Base-by-base conservation (phyloP, 805 yeast species). In the Lachancea sp. region DNA sequence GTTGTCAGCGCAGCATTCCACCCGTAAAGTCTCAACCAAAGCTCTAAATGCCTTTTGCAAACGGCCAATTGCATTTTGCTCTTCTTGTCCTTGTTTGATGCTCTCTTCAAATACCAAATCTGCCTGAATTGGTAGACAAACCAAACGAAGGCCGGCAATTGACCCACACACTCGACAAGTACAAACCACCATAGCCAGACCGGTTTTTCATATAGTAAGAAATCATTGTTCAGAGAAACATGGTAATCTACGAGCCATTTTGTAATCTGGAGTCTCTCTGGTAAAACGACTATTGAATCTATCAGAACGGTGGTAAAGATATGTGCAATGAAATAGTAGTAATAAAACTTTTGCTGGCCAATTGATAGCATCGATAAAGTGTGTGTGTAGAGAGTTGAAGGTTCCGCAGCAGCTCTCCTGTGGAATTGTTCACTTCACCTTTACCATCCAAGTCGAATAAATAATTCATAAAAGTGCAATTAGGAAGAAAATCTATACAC, bases 1-100 rank as follows among this genome's bases (percentile, higher is more conserved):
- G 96, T 87, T 4, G 96, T 87, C 38, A 83, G 65, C 3, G 81
- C 66, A 0, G 97, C 97, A 54, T 86, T 87, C 51, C 83, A 72
- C 3, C 90, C 96, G 60, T 92, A 90, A 5, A 80, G 52, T 11
- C 76, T 63, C 48, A 80, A 59, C 55, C 68, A 69, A 23, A 34
- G 45, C 41, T 46, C 40, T 15, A 46, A 32, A 9, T 29, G 31
- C 24, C 29, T 37, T 34, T 48, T 40, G 28, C 39, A 28, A n/a
- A 3, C 20, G 41, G 43, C 36, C 20, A 26, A 36, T 12, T 29
- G 30, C 5, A 15, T 18, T 17, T 40, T 26, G 11, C 38, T 39
- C 34, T 44, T 49, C 12, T 32, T 31, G 36, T 40, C 48, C 31
- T 36, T 36, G 21, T 22, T 24, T 13, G 38, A 38, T 13, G 39